Evolutionary conservation across 768 basidiomycete species (phyloP).

Genomic region (Suillus subluteus): DNA sequence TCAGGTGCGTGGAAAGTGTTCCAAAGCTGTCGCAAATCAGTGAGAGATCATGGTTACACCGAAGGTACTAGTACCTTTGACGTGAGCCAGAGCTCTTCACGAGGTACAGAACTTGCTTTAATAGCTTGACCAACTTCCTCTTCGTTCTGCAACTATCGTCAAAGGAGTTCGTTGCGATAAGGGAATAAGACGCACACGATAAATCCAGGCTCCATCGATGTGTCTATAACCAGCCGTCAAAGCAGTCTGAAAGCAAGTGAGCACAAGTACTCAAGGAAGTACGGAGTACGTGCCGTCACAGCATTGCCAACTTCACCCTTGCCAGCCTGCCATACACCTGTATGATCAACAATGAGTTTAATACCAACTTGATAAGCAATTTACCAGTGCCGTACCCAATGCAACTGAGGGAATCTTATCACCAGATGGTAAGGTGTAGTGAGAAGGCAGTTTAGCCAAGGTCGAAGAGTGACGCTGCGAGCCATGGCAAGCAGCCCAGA

Average conservation of each 20-base stretch:
- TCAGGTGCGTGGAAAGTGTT: constrained; percentile 76
- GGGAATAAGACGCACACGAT: constrained; percentile 45
- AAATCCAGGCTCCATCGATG: constrained; percentile 77
- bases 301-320: constrained; percentile 65
- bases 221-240: constrained; percentile 68
- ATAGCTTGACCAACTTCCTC: constrained; percentile 68
- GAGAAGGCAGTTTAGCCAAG: constrained; percentile 39
- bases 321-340: constrained; percentile 67
- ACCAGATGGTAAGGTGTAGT: constrained; percentile 67
- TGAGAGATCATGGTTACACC: neutral
- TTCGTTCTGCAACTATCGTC: constrained; percentile 53
- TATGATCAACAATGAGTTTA: constrained; percentile 7
- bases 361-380: neutral
- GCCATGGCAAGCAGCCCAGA: constrained; percentile 23
- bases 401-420: constrained; percentile 71
- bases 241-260: constrained; percentile 45
- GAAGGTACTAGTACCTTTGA: constrained; percentile 44
- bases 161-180: constrained; percentile 11
- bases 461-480: constrained; percentile 25
- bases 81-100: constrained; percentile 70
- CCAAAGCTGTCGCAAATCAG: constrained; percentile 54
- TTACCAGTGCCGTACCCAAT: constrained; percentile 45
- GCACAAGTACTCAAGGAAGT: neutral
- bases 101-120: constrained; percentile 58
- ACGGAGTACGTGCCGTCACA: constrained; percentile 51